phyloP scores from a whole-genome alignment of 768 basidiomycete genomes.

The Dioszegia crocea region DNA sequence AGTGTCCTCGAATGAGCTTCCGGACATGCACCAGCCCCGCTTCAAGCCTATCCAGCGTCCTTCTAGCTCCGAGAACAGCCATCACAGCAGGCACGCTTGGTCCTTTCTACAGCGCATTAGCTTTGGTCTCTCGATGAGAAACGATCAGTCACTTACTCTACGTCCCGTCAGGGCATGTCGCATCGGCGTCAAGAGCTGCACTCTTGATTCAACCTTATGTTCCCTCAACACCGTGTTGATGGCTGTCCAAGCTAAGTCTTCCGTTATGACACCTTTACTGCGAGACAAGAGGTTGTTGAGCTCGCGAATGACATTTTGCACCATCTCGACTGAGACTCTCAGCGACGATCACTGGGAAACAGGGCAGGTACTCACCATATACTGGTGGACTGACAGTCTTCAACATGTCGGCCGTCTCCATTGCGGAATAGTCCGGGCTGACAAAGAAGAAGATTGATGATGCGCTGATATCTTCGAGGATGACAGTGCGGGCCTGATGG shows the following conservation, averaged over 20 bases:
- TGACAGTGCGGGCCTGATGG: conserved; percentile 24
- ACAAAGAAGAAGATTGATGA: conserved; percentile 75
- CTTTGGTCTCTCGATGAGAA: neutral
- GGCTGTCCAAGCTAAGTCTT: conserved; percentile 52
- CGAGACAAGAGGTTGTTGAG: conserved; percentile 25
- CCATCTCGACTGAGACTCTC: conserved; percentile 1
- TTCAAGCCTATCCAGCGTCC: conserved; percentile 21
- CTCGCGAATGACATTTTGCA: conserved; percentile 1
- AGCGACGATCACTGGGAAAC: neutral
- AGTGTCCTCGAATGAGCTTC: neutral
- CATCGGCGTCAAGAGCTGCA: conserved; percentile 66
- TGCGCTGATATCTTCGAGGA: conserved; percentile 63
- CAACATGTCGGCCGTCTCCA: conserved; percentile 59
- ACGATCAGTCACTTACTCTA: conserved; percentile 59
- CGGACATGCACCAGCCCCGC: conserved; percentile 23
- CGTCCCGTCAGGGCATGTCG: conserved; percentile 75
- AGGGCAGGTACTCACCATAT: conserved; percentile 53
- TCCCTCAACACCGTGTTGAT: conserved; percentile 30
- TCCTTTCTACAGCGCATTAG: conserved; percentile 49
- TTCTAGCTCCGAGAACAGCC: conserved; percentile 50
- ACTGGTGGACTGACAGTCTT: conserved; percentile 52
- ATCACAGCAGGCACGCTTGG: conserved; percentile 54
- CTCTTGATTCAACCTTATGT: conserved; percentile 39
- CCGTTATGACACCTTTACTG: conserved; percentile 42
- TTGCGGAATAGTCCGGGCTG: conserved; percentile 58